Percentiles rank a stretch among this genome's conserved stretches.
These are phyloP conservation scores for Entoloma clypeatum DNA, from an alignment of 1,284 basidiomycete species.

Conservation along the genomic window DNA sequence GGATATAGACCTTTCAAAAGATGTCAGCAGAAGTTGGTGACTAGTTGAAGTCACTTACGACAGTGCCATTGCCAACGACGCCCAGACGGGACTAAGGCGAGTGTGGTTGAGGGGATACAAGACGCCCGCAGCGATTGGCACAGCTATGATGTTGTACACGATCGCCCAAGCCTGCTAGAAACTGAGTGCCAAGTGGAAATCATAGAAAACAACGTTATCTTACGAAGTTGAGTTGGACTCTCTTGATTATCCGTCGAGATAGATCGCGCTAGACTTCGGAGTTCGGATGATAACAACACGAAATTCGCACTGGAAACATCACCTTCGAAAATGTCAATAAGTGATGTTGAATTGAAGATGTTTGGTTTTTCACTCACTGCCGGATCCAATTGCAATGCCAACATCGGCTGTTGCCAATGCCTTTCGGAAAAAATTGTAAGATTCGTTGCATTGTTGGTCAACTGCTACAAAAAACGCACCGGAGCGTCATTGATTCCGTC, in stretches of 20 bases:
- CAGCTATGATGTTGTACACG: conserved; percentile 59
- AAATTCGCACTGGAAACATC: conserved; percentile 77
- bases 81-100: conserved; percentile 74
- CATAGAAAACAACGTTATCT: conserved; percentile 22
- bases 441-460: conserved; percentile 8
- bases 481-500: conserved; percentile 83
- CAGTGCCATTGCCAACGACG: conserved; percentile 77
- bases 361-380: conserved; percentile 50
- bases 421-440: conserved; percentile 25
- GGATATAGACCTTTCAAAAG: conserved; percentile 48
- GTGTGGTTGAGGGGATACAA: conserved; percentile 67
- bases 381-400: conserved; percentile 73
- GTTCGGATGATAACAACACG: conserved; percentile 64
- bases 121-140: conserved; percentile 77
- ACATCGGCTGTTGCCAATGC: conserved; percentile 72
- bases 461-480: conserved; percentile 36
- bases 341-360: background rate
- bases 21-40: conserved; percentile 10
- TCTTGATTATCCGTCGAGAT: conserved; percentile 58
- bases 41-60: conserved; percentile 43
- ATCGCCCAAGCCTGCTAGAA: conserved; percentile 58
- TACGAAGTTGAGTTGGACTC: conserved; percentile 74
- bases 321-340: conserved; percentile 26
- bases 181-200: conserved; percentile 4
- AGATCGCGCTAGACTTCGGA: conserved; percentile 57